Base-by-base conservation (phyloP, 192 early-diverging fungal species). In the Mortierella antarctica region DNA sequence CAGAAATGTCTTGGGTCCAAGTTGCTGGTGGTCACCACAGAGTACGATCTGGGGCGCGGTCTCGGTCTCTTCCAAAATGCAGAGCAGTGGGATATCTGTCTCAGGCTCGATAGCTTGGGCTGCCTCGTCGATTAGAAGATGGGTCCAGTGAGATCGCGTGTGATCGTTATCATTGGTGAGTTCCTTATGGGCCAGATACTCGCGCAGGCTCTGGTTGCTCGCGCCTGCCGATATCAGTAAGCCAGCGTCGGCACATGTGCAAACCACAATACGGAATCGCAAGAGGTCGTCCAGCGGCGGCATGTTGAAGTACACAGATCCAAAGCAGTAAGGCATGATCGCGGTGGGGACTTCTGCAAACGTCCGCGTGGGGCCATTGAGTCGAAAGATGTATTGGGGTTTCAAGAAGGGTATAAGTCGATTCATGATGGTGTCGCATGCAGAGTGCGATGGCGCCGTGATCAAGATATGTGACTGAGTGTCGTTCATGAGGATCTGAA, bases 71-170 rank as follows among this genome's bases (percentile, higher is more conserved):
- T 65, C 63, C 40, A 80, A 51, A 56, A 89, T 62, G 52, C 83
- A 70, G 5, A 78, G 79, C 42, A 90, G 56, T 4, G 87, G 84
- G 46, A 89, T 80, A 23, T 77, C 55, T 2, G 83, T 83, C 31
- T 90, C 89, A 0, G 88, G 82, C 57, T 90, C 89, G 46, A 86
- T 75, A 1, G 89, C 88, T 49, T 90, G 89, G 8, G 83, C 89
- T 18, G 85, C 86, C 51, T 90, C 89, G 74, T 90, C 89, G 41
- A 90, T 78, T 57, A 90, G 65, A 13, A 87, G 53, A 50, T 90
- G 89, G 11, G 86, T 82, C 69, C 76, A 79, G 40, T 79, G 76
- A 13, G 76, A 71, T n/a, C 69, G 68, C 62, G 39, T 57, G 18
- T 15, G 61, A 13, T 70, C 74, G 6, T 31, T 63, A 1, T 79